These are phyloP conservation scores for Candida endomychidarum DNA, from an alignment of 805 yeast species.

Conservation along the genomic window DNA sequence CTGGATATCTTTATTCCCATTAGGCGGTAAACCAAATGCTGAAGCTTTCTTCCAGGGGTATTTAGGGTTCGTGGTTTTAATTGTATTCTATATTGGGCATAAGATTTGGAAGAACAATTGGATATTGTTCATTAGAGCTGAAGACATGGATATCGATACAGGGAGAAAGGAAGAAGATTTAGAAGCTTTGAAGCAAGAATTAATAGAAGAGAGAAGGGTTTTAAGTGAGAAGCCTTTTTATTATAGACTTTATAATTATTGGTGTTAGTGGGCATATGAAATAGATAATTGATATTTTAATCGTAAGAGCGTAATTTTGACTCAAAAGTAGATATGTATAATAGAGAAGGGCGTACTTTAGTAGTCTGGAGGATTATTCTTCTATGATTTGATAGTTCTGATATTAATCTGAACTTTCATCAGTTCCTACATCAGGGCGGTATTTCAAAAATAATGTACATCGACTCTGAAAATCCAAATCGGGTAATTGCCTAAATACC, in stretches of 20 bases:
- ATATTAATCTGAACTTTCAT: too few species aligned
- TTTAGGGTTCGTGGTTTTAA: slow-evolving; percentile 37
- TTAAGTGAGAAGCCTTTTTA: slow-evolving; percentile 34
- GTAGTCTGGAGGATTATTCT: too few species aligned
- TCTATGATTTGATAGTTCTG: too few species aligned
- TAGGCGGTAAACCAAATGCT: slow-evolving; percentile 38
- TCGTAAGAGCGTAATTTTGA: too few species aligned
- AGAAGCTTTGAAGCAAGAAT: slow-evolving; percentile 37
- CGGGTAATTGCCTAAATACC: too few species aligned
- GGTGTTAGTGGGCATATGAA: slow-evolving; percentile 40
- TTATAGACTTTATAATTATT: slow-evolving; percentile 32
- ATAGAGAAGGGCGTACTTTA: too few species aligned
- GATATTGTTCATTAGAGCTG: slow-evolving; percentile 35
- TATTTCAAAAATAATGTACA: too few species aligned
- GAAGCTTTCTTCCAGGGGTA: slow-evolving; percentile 35
- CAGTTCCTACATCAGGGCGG: too few species aligned
- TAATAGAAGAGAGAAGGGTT: slow-evolving; percentile 32
- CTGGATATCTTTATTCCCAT: slow-evolving; percentile 43
- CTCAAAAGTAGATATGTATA: too few species aligned
- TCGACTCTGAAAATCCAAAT: too few species aligned
- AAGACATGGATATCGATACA: slow-evolving; percentile 38
- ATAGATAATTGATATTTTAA: too few species aligned
- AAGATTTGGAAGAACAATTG: slow-evolving; percentile 41
- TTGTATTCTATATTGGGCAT: slow-evolving; percentile 39
- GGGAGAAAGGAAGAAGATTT: slow-evolving; percentile 45